Conservation (phyloP, 306 rosid genomes). For the Aeschynomene evenia region DNA sequence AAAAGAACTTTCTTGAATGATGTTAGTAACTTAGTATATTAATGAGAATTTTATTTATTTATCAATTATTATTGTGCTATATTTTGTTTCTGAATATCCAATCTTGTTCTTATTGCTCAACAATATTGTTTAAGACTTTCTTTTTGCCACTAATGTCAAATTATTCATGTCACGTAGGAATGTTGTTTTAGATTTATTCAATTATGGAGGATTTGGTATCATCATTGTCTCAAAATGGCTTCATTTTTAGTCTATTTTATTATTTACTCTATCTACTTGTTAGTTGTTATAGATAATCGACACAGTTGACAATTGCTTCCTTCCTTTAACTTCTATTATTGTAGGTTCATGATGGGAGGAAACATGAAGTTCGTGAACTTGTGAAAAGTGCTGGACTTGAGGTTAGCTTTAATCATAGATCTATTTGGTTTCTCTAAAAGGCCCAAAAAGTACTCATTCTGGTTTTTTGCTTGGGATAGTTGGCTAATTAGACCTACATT, state of each 20-base stretch:
- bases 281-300: neutral
- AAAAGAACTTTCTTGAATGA: neutral
- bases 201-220: neutral
- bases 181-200: slow-evolving; percentile 1
- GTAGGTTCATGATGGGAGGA: slow-evolving; percentile 98
- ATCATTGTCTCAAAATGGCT: neutral
- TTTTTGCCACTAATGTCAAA: neutral
- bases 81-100: neutral
- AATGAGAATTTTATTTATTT: slow-evolving; percentile 4
- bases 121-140: neutral
- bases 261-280: neutral
- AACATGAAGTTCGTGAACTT: slow-evolving; percentile 94
- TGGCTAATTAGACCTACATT: neutral
- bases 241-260: slow-evolving; percentile 17
- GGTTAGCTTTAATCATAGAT: slow-evolving; percentile 50
- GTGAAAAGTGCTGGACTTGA: slow-evolving; percentile 88
- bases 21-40: neutral
- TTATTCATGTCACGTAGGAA: slow-evolving; percentile 8
- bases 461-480: slow-evolving; percentile 1
- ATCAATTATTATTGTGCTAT: neutral
- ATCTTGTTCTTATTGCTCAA: neutral
- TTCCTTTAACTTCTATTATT: slow-evolving; percentile 34
- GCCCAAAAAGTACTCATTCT: neutral
- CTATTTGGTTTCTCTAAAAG: neutral
- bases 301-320: slow-evolving; percentile 33